These are phyloP conservation scores for Crinitomyces ghanaensis DNA, from an alignment of 805 yeast genomes.

Conservation along the genomic window DNA sequence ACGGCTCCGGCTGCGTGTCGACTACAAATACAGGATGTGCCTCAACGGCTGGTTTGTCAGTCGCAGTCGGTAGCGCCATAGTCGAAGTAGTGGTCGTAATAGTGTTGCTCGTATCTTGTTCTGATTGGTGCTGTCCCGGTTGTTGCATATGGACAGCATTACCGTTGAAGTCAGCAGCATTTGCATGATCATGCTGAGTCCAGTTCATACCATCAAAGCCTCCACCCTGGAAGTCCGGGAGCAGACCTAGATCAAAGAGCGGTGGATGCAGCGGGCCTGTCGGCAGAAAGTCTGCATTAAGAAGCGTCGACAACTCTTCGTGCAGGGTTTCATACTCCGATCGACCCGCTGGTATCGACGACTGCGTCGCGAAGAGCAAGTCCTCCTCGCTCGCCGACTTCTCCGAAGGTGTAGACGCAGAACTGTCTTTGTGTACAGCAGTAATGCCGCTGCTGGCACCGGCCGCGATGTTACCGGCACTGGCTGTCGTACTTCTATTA, in stretches of 20 bases:
- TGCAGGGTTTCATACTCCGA: constrained; percentile 12
- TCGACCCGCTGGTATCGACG: constrained; percentile 3
- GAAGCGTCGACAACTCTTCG: constrained; percentile 12
- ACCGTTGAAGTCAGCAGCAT: no score
- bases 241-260: no score
- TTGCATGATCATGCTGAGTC: no score
- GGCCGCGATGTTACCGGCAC: background rate
- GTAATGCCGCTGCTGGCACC: background rate
- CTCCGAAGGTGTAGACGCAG: constrained; percentile 2
- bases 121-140: background rate
- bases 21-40: constrained; percentile 3
- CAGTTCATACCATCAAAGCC: no score
- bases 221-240: no score
- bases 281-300: no score
- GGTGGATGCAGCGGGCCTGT: no score
- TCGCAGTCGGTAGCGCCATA: no score
- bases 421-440: no score
- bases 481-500: no score
- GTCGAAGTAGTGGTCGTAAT: no score
- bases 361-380: background rate
- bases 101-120: no score
- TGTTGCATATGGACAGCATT: background rate
- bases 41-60: background rate
- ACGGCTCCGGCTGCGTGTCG: background rate
- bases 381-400: background rate